Evolutionary conservation across 2,329 filamentous ascomycete species (phyloP), one percentile per base, ranked within the genome.

Genomic region (Fusarium illudens): DNA sequence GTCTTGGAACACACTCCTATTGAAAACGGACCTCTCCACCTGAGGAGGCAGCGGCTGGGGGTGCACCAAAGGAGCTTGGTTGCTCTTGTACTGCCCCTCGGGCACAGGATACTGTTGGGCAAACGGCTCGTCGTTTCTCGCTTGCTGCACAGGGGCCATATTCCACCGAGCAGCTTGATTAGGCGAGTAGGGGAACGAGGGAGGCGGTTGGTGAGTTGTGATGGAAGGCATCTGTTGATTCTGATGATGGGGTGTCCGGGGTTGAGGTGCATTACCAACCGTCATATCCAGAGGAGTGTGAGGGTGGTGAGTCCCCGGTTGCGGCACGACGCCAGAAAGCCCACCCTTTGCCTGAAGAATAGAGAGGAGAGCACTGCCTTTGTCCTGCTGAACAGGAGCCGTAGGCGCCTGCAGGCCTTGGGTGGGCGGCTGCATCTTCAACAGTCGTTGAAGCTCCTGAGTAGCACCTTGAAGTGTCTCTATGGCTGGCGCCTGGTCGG

Each of bases 201-300:
- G 78, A 8, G 77, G 77, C 6, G 76, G 75, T 34, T 76, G 77
- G 7, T 75, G 71, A 19, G 68, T 64, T 46, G 67, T 69, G 61
- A 68, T 70, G 4, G 71, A 67, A 48, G 67, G 67, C 11, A 84
- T 82, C 15, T 84, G 75, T 19, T 81, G 81, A 27, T 78, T 75
- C 13, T 84, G 84, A 58, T 86, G 83, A 73, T 89, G 87, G 7
- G 89, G 87, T 39, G 85, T 87, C 37, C 79, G 81, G 13, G 89
- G 87, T 73, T 86, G 83, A 27, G 84, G 75, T 20, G 84, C 81
- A 25, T 85, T 82, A 6, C 77, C 75, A 52, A 82, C 78, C 17
- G 82, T 80, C 64, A 88, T 85, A 13, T 90, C 86, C 30, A 86
- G 76, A 9, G 87, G 85, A 6, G 86, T 87, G 52, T 83, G 83